Evolutionary conservation across 176 grass and related monocot species (phyloP), one percentile per base, ranked within the genome.

Genomic region (Canna indica): DNA sequence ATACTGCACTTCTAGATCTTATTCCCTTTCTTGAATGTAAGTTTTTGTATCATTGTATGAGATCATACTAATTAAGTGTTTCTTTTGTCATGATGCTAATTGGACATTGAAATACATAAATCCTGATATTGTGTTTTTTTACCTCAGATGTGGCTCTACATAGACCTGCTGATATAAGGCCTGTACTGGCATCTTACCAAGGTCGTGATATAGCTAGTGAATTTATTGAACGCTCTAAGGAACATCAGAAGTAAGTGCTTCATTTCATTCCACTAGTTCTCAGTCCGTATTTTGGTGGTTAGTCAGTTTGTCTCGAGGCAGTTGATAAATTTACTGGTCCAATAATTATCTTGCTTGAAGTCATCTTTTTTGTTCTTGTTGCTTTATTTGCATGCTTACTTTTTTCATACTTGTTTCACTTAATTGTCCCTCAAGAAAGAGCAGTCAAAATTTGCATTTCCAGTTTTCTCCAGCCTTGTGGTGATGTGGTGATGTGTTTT

Each of bases 21-120:
- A 82, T 97, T 83, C 94, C 94, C 30, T 97, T 97, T 87, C 89
- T 97, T 67, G 94, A 97, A 80, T 97, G 93, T 97, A 79, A 83
- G 78, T 69, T 33, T 77, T 71, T 64, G 13, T 39, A 58, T 25
- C 25, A 59, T 38, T 29, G 18, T 31, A 33, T 11, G 41, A 47
- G 18, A 24, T 13, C 22, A 46, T 29, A 7, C 44, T 47, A 16
- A 17, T 17, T 47, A 47, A 47, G 7, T 47, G 5, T 47, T 68
- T 45, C 36, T 68, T 68, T 25, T 27, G 9, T 28, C 36, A 29
- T 47, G 41, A 26, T 70, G 27, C 1, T 47, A 6, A n/a, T 27
- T 48, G 18, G 29, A 1, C 13, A 9, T 30, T 32, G 13, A 62
- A 20, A 30, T 34, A 26, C 26, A 16, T 65, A n/a, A 65, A 36